Evolutionary conservation across 805 yeast species (phyloP), one percentile per base, ranked within the genome.

Genomic region (Candida broadrunensis): DNA sequence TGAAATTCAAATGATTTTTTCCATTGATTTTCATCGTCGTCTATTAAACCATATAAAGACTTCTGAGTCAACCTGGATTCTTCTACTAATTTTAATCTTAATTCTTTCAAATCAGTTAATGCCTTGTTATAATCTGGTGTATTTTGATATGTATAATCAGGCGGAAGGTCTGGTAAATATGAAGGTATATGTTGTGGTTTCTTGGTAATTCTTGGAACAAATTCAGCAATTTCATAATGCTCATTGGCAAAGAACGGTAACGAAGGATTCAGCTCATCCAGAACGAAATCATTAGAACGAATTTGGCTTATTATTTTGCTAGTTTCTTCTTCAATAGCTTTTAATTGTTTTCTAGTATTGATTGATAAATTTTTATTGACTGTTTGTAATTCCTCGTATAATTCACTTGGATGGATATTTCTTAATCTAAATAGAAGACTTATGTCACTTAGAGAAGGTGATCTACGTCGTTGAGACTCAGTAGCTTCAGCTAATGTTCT

Each of bases 121-220:
- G 82, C 70, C 18, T 78, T 68, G 41, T 81, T 73, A 56, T 70
- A 89, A 47, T 74, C 73, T 0, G 96, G 85, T 0, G 96, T 85
- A 41, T 81, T 77, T 60, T 79, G 81, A 58, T 85, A 91, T 0
- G 98, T 91, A 61, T 90, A 95, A 53, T 88, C 96, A 0, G 98
- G 96, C 1, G 99, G 99, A 21, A 91, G 71, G 11, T 80, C 80
- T 0, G 99, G 99, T 50, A 91, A 65, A 82, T 89, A 89, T 5
- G 65, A 55, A 0, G 95, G 95, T 6, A 87, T 73, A 44, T 78
- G 78, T 4, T 58, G 55, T 1, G 73, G 70, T 21, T 50, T 48
- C n/a, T 41, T 36, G 5, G 57, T 45, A 35, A 26, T 82, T 63
- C 41, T 82, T 1, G 75, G 89, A 12, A 83, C 76, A 19, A 86